Base-by-base conservation (phyloP, 371 early-diverging fungal species). In the Apophysomyces sp. region DNA sequence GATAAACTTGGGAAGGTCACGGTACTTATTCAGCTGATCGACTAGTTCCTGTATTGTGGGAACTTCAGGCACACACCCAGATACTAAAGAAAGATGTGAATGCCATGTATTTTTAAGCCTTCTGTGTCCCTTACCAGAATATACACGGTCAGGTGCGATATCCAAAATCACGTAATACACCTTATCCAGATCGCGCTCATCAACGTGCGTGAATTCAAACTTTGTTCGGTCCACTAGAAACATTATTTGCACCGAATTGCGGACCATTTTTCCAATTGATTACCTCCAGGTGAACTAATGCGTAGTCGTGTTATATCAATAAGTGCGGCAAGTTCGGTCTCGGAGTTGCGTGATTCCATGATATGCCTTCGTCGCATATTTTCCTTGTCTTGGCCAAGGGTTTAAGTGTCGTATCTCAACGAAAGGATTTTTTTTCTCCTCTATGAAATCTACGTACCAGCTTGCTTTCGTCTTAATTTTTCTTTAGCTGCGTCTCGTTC, bases 171-270 rank as follows among this genome's bases (percentile, higher is more conserved):
- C 40, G 8, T 30, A 61, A 30, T 18, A 61, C 11, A 30, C 30
- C 26, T 27, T 24, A 12, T 61, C 62, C 54, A 31, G 39, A 18
- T 61, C n/a, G 6, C n/a, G 24, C 44, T 54, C 44, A 32, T 61
- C 31, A 18, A 61, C 55, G 18, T 39, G 37, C 8, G 21, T 61
- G n/a, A 61, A 61, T 18, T 29, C 44, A 32, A 61, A 61, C 24
- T 41, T 55, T 21, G 49, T 26, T 6, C 49, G 49, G 21, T 44
- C 49, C 49, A 44, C 49, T 44, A 44, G 6, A 44, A 44, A 2
- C n/a, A n/a, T n/a, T n/a, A n/a, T n/a, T n/a, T n/a, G n/a, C 34
- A 34, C 8, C 4, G 34, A 8, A 34, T 34, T 34, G 13, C 34
- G 34, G 2, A 34, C 21, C 3, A 7, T 44, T n/a, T 13, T 26